Evolutionary conservation across 345 rosid genomes (phyloP).

Genomic region (Clausena lansium): DNA sequence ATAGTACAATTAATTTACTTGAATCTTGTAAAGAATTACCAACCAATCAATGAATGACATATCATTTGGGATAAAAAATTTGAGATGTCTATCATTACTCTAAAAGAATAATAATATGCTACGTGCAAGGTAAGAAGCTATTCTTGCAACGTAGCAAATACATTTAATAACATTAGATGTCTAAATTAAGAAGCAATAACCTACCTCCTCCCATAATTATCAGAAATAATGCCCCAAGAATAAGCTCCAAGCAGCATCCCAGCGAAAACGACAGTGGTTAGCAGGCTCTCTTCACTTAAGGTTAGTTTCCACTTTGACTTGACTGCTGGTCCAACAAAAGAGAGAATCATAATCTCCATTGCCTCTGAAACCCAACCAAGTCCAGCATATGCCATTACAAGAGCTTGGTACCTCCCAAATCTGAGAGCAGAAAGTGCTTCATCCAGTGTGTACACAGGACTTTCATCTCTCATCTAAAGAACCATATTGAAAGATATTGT

Average conservation of each 20-base stretch:
- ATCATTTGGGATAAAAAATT: too few species aligned
- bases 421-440: slow-evolving; percentile 37
- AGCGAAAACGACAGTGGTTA: slow-evolving; percentile 40
- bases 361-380: slow-evolving; percentile 45
- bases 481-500: not conserved
- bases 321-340: slow-evolving; percentile 47
- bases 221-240: slow-evolving; percentile 48
- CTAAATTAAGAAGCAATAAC: not conserved
- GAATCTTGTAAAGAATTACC: too few species aligned
- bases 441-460: slow-evolving; percentile 30
- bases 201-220: slow-evolving; percentile 42
- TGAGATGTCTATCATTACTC: too few species aligned
- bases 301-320: slow-evolving; percentile 45
- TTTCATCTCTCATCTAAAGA: slow-evolving; percentile 20
- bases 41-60: too few species aligned
- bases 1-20: too few species aligned
- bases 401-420: slow-evolving; percentile 41
- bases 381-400: slow-evolving; percentile 45
- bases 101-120: not conserved
- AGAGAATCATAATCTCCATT: slow-evolving; percentile 55
- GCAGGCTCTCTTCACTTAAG: slow-evolving; percentile 32
- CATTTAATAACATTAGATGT: not conserved
- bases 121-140: not conserved
- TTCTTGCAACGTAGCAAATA: not conserved
- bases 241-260: slow-evolving; percentile 53